Percentiles rank a stretch among this genome's conserved stretches.
These are phyloP conservation scores for Fonsecaea multimorphosa DNA, from an alignment of 2,329 filamentous ascomycete species.

Conservation along the genomic window DNA sequence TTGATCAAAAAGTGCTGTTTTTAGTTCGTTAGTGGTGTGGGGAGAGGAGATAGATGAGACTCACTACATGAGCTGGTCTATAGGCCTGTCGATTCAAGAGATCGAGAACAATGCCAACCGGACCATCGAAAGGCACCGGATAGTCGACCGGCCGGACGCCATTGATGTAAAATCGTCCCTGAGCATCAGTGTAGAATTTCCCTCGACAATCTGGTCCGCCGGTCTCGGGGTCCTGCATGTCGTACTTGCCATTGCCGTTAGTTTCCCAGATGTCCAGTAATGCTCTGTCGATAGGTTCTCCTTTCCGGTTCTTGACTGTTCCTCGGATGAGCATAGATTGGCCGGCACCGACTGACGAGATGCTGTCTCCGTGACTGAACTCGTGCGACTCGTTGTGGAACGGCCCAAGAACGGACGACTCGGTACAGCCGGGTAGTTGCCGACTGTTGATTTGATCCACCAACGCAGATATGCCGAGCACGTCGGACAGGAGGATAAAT, in stretches of 20 bases:
- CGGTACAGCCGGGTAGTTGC: not conserved
- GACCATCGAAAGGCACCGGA: constrained; percentile 6
- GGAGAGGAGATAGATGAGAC: not conserved
- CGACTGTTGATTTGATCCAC: constrained; percentile 9
- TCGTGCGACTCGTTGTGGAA: constrained; percentile 1
- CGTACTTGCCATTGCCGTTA: not conserved
- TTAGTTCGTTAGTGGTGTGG: not conserved
- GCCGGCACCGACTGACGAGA: not conserved
- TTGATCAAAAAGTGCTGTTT: not conserved
- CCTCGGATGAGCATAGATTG: not conserved
- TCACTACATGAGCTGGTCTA: constrained; percentile 7
- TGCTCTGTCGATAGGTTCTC: not conserved
- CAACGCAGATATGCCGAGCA: constrained; percentile 6
- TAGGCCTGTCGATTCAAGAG: constrained; percentile 9
- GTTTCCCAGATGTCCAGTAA: not conserved
- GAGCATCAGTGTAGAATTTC: not conserved
- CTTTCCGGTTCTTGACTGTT: not conserved
- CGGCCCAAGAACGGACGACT: not conserved
- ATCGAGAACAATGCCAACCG: constrained; percentile 5
- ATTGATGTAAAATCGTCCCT: constrained; percentile 1
- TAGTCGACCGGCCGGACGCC: constrained; percentile 2
- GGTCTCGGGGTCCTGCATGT: not conserved
- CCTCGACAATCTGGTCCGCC: not conserved
- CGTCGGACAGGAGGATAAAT: constrained; percentile 10
- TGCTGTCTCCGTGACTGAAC: not conserved